Evolutionary conservation across 176 grass and related monocot genomes (phyloP).

Genomic region (Themeda triandra): DNA sequence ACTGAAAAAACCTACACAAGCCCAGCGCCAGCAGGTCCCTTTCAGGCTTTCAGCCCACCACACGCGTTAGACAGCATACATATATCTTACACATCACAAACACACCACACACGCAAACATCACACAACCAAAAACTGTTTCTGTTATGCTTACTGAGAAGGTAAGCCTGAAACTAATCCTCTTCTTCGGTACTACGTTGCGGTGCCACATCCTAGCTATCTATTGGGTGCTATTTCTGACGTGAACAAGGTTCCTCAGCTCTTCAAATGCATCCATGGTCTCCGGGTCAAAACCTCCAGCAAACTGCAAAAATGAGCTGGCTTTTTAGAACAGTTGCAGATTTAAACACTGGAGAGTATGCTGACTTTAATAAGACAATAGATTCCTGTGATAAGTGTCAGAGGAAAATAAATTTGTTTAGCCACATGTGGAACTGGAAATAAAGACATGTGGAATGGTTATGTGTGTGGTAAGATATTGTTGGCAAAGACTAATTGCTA

Average conservation of each 20-base stretch:
- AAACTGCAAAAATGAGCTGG: conserved; percentile 50
- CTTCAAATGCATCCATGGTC: conserved; percentile 96
- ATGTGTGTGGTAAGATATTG: not conserved
- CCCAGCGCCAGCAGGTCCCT: not conserved
- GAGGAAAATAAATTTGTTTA: not conserved
- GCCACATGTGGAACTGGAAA: not conserved
- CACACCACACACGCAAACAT: conserved; percentile 18
- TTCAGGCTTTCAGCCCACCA: conserved; percentile 22
- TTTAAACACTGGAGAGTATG: not conserved
- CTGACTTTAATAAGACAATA: not conserved
- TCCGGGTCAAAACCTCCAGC: conserved; percentile 90
- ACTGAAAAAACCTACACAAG: conserved; percentile 24
- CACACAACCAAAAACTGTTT: conserved; percentile 10
- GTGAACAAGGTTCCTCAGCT: conserved; percentile 89
- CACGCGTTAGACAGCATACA: not conserved
- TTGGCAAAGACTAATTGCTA: not conserved
- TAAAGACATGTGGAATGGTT: not conserved
- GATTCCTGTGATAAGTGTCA: not conserved
- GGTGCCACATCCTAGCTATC: not conserved
- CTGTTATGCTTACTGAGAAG: conserved; percentile 68
- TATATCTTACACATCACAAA: conserved; percentile 18
- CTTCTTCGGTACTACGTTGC: not conserved
- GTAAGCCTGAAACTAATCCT: conserved; percentile 49
- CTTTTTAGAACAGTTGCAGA: conserved; percentile 18
- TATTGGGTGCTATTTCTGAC: conserved; percentile 72